These are phyloP conservation scores for Papiliotrema laurentii DNA, from an alignment of 1,284 basidiomycete species.

Conservation along the genomic window DNA sequence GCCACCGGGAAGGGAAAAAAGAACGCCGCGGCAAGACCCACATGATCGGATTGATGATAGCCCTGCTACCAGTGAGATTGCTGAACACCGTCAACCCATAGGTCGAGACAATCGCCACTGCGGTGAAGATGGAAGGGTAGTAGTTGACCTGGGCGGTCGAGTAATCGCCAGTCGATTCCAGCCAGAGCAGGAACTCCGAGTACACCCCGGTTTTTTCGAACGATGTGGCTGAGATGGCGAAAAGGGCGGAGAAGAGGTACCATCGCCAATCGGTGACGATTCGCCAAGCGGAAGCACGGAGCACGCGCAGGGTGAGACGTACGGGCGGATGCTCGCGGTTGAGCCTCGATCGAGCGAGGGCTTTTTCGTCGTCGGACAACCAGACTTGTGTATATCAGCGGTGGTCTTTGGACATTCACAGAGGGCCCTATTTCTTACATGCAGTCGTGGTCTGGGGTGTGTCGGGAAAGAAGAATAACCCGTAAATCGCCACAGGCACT, in stretches of 20 bases:
- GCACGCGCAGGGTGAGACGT: conserved; percentile 21
- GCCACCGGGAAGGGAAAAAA: no score
- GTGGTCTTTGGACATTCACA: not conserved
- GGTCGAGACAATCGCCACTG: conserved; percentile 35
- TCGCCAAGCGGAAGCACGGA: conserved; percentile 19
- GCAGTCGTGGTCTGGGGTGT: conserved; percentile 33
- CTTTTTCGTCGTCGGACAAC: conserved; percentile 32
- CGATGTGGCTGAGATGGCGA: conserved; percentile 25
- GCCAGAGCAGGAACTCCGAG: conserved; percentile 33
- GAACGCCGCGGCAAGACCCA: no score
- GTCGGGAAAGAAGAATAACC: conserved; percentile 43
- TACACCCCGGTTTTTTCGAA: conserved; percentile 39
- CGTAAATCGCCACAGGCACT: conserved; percentile 39
- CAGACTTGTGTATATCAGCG: conserved; percentile 14
- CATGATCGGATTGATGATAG: conserved; percentile 43
- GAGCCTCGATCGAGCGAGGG: conserved; percentile 27
- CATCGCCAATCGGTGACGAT: conserved; percentile 27
- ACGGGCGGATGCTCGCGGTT: conserved; percentile 17
- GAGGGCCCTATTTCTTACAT: conserved; percentile 10
- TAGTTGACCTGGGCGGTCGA: conserved; percentile 24
- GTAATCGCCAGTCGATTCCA: conserved; percentile 22
- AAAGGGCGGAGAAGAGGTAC: conserved; percentile 34
- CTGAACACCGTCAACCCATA: conserved; percentile 33
- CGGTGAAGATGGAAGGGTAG: conserved; percentile 28
- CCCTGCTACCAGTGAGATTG: conserved; percentile 33